A percentile compares a stretch with the other conserved stretches of the same genome.
Conservation (phyloP, 2,329 filamentous ascomycete genomes). For the Sordariomycetes sp. region DNA sequence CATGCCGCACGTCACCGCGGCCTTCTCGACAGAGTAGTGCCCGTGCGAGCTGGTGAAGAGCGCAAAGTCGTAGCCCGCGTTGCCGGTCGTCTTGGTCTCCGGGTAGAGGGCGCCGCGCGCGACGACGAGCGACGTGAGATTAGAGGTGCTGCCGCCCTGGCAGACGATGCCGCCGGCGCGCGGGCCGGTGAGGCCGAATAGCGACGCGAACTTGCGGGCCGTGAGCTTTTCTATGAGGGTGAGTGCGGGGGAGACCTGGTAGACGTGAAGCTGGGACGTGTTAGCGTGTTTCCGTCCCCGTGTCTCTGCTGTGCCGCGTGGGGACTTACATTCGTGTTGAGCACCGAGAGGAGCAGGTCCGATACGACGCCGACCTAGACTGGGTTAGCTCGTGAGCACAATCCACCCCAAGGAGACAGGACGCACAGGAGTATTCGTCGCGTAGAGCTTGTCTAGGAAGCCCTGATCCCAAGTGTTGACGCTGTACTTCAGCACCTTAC, state of each 20-base stretch:
- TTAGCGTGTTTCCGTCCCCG: not conserved
- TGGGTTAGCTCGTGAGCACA: not conserved
- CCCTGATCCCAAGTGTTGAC: conserved; percentile 99
- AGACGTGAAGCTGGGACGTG: conserved; percentile 59
- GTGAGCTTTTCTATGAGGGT: conserved; percentile 81
- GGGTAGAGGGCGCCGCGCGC: conserved; percentile 81
- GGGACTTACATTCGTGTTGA: conserved; percentile 72
- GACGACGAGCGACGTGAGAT: conserved; percentile 72
- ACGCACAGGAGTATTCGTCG: conserved; percentile 69
- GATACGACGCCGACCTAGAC: conserved; percentile 63
- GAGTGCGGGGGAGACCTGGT: conserved; percentile 81
- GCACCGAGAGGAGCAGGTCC: conserved; percentile 68
- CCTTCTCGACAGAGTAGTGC: conserved; percentile 92
- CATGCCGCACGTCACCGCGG: conserved; percentile 79
- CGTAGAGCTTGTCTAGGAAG: conserved; percentile 90
- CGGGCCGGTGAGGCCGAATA: conserved; percentile 65
- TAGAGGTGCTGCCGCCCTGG: conserved; percentile 74
- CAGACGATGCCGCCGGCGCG: conserved; percentile 62
- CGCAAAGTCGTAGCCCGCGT: conserved; percentile 52
- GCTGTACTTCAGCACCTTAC: conserved; percentile 65
- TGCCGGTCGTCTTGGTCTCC: conserved; percentile 60
- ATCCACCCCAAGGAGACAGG: not conserved
- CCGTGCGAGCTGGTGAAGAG: conserved; percentile 83
- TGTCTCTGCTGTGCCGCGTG: not conserved
- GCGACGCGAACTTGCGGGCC: conserved; percentile 53